Evolutionary conservation across 495 filamentous ascomycete species (phyloP).

Genomic region (Penicillium taxi): DNA sequence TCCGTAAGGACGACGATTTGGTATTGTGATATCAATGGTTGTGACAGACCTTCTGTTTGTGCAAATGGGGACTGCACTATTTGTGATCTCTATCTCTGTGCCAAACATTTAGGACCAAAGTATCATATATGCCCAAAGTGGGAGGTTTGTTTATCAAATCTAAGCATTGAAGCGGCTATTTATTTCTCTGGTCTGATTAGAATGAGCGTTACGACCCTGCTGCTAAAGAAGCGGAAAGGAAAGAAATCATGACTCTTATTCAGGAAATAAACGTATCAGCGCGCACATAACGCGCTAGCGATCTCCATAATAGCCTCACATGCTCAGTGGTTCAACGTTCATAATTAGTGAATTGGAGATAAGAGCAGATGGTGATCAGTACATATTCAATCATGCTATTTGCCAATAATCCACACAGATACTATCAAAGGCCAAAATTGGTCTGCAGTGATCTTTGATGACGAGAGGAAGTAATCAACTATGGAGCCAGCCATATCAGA

Average conservation of each 20-base stretch:
- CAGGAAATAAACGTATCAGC: slow-evolving; percentile 21
- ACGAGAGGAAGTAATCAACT: too few relatives aligned
- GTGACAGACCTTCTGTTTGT: slow-evolving; percentile 21
- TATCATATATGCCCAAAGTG: slow-evolving; percentile 28
- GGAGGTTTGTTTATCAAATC: slow-evolving; percentile 18
- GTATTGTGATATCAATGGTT: slow-evolving; percentile 23
- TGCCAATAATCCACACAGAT: too few relatives aligned
- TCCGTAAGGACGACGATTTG: too few relatives aligned
- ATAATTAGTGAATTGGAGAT: too few relatives aligned
- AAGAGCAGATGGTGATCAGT: too few relatives aligned
- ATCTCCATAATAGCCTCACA: slow-evolving; percentile 19
- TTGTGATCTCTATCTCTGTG: slow-evolving; percentile 26
- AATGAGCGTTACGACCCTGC: slow-evolving; percentile 21
- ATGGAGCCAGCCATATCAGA: too few relatives aligned
- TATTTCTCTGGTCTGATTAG: slow-evolving; percentile 7
- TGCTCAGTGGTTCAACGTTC: too few relatives aligned
- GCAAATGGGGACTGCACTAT: slow-evolving; percentile 24
- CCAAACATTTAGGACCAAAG: slow-evolving; percentile 15
- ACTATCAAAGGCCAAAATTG: too few relatives aligned
- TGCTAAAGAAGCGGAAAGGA: slow-evolving; percentile 14
- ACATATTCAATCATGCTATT: too few relatives aligned
- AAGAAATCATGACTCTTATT: slow-evolving; percentile 21
- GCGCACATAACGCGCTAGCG: slow-evolving; percentile 10
- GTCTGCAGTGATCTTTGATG: too few relatives aligned
- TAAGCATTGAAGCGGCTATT: slow-evolving; percentile 1